phyloP scores from a whole-genome alignment of 2,329 filamentous ascomycete species.

The Fusarium graminum region DNA sequence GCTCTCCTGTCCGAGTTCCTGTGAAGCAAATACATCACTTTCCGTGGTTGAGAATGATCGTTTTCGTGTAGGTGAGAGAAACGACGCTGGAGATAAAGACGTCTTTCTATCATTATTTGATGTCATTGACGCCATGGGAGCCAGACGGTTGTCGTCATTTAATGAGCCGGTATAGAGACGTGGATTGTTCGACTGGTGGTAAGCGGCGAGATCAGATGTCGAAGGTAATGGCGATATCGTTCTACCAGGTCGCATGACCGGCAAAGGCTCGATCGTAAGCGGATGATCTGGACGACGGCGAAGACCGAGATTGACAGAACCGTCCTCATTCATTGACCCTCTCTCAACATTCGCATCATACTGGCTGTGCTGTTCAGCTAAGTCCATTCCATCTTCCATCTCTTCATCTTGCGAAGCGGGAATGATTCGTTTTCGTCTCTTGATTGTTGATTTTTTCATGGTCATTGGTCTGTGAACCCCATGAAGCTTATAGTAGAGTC shows the following conservation, averaged over 20 bases:
- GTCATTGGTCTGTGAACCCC: slow-evolving; percentile 91
- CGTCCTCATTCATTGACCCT: slow-evolving; percentile 72
- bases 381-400: slow-evolving; percentile 63
- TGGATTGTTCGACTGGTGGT: slow-evolving; percentile 61
- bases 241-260: slow-evolving; percentile 58
- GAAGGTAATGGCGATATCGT: slow-evolving; percentile 60
- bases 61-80: slow-evolving; percentile 72
- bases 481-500: slow-evolving; percentile 96
- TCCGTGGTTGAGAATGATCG: slow-evolving; percentile 75
- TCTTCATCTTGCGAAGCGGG: slow-evolving; percentile 74
- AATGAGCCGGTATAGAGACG: slow-evolving; percentile 58
- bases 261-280: slow-evolving; percentile 63
- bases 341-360: slow-evolving; percentile 60
- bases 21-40: slow-evolving; percentile 58
- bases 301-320: slow-evolving; percentile 73
- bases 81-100: slow-evolving; percentile 71
- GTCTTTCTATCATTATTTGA: slow-evolving; percentile 64
- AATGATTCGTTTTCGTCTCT: slow-evolving; percentile 93
- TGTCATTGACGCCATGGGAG: slow-evolving; percentile 65
- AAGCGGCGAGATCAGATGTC: slow-evolving; percentile 62
- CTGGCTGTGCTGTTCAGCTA: slow-evolving; percentile 55
- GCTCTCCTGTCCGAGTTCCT: slow-evolving; percentile 60
- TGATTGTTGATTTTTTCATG: slow-evolving; percentile 99
- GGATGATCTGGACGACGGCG: slow-evolving; percentile 63
- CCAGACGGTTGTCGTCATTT: slow-evolving; percentile 69